Evolutionary conservation across 495 filamentous ascomycete genomes (phyloP), one percentile per base, ranked within the genome.

Genomic region (Aspergillus ellipticus): DNA sequence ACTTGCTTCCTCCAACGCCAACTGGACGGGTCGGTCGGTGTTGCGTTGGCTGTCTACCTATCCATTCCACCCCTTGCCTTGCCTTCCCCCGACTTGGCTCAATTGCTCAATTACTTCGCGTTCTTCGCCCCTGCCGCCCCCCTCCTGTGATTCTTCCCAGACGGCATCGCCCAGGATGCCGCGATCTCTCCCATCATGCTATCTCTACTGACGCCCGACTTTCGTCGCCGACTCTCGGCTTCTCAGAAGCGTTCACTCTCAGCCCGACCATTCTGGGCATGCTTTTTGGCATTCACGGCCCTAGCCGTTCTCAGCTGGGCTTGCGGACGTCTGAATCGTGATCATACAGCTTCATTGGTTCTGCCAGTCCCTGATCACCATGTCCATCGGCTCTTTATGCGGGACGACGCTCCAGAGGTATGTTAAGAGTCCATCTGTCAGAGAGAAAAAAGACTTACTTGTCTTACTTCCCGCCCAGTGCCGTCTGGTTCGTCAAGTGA

Each of bases 401-500:
- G 71, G 19, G 63, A 68, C 16, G 57, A 57, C 16, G 66, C 64
- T 61, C 61, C 59, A 58, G 73, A 77, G 73, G 74, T 77, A 77
- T 29, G 13, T 4, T 29, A 29, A n/a, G 20, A 16, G 8, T 39
- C 13, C 11, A 39, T 9, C 35, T 39, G 6, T 13, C 35, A 39
- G 5, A n/a, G 13, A n/a, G 35, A n/a, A 26, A 24, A 17, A 29
- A 33, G n/a, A 42, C 45, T 57, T 39, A 55, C 24, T 6, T 28
- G 22, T 10, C 37, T 41, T 15, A 2, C 26, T 22, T 49, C 39
- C 35, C 42, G 6, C 29, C 2, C 59, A 96, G 79, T 99, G 95
- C 62, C 89, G 86, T 37, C 71, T 86, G 5, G 90, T 97, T 49
- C 91, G 94, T 64, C 65, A 81, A 42, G 86, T 84, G 41, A 62